These are phyloP conservation scores for Metarhizium album DNA, from an alignment of 2,329 filamentous ascomycete species.

Conservation along the genomic window DNA sequence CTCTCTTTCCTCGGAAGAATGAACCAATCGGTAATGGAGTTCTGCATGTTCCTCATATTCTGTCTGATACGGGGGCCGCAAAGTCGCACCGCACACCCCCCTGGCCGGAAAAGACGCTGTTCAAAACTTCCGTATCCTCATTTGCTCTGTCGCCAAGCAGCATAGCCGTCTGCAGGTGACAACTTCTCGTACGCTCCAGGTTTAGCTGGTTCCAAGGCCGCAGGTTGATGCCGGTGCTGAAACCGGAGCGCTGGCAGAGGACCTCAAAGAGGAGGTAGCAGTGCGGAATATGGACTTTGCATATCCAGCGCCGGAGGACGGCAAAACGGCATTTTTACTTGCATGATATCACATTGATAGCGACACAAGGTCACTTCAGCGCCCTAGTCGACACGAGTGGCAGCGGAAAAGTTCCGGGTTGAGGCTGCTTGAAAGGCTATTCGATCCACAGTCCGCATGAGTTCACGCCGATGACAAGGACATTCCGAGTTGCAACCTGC, in stretches of 20 bases:
- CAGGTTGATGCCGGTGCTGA: conserved; percentile 65
- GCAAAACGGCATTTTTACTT: not conserved
- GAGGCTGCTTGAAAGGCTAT: conserved; percentile 56
- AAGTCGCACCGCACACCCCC: too few species aligned
- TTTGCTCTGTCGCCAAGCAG: conserved; percentile 31
- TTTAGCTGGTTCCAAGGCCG: too few species aligned
- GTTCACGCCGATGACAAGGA: conserved; percentile 10
- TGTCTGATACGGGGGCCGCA: too few species aligned
- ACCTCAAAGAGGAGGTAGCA: not conserved
- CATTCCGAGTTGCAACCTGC: conserved; percentile 11
- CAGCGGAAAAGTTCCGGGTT: conserved; percentile 60
- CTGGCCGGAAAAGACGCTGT: too few species aligned
- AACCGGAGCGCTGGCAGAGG: conserved; percentile 43
- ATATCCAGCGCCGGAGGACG: not conserved
- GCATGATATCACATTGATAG: conserved; percentile 8
- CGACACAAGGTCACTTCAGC: conserved; percentile 52
- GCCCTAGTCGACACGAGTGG: conserved; percentile 59
- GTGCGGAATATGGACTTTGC: not conserved
- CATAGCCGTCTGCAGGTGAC: conserved; percentile 69
- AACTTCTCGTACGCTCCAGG: conserved; percentile 79
- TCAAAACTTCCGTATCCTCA: conserved; percentile 26
- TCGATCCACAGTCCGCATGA: too few species aligned
- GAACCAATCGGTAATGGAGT: too few species aligned
- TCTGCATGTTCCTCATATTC: too few species aligned
- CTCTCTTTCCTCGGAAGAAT: too few species aligned